phyloP scores from a whole-genome alignment of 2,329 filamentous ascomycete genomes.

The Hymenoscyphus salicellus region DNA sequence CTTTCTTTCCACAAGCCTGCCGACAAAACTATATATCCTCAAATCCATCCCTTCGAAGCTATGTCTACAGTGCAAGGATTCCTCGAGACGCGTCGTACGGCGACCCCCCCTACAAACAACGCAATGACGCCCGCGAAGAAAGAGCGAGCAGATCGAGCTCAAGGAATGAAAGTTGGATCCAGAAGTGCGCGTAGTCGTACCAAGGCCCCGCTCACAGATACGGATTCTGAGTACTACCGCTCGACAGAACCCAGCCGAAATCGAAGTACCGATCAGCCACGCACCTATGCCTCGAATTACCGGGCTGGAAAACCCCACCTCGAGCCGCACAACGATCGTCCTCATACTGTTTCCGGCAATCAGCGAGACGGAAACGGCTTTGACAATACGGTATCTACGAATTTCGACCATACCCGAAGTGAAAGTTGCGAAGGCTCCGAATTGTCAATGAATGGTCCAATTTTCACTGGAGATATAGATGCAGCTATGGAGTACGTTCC shows the following conservation, averaged over 20 bases:
- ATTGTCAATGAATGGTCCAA: background rate
- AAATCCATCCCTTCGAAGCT: background rate
- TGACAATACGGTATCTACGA: background rate
- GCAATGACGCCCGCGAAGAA: background rate
- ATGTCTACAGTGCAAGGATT: background rate
- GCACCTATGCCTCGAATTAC: background rate
- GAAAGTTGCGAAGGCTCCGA: background rate
- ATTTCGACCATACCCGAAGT: conserved; percentile 8
- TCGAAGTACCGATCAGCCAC: background rate
- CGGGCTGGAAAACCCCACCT: background rate
- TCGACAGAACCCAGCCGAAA: background rate
- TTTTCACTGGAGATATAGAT: background rate
- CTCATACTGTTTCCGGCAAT: background rate
- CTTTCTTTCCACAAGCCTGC: background rate
- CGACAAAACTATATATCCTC: background rate
- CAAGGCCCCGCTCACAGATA: background rate
- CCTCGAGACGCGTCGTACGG: background rate
- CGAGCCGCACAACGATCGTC: background rate
- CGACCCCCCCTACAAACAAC: background rate
- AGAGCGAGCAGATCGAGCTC: background rate
- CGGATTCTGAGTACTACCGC: background rate
- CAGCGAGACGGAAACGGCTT: background rate
- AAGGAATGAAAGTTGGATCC: background rate
- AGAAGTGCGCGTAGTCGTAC: background rate
- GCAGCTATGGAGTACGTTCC: background rate